These are phyloP conservation scores for Atkinsonella hypoxylon DNA, from an alignment of 2,329 filamentous ascomycete species.

Conservation along the genomic window DNA sequence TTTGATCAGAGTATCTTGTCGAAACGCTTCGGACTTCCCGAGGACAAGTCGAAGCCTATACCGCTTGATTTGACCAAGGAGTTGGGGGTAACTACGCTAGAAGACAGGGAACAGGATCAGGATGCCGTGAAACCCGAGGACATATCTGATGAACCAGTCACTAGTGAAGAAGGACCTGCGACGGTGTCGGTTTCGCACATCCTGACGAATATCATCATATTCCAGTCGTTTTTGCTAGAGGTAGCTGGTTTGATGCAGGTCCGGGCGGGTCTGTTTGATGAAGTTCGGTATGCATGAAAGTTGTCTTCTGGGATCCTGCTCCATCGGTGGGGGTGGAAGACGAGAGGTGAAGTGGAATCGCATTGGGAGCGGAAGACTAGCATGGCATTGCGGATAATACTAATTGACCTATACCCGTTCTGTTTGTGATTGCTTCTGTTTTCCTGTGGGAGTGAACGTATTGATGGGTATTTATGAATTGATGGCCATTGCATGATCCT, in stretches of 20 bases:
- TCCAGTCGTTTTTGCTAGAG: slow-evolving; percentile 72
- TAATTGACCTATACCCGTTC: slow-evolving; percentile 2
- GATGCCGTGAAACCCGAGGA: slow-evolving; percentile 3
- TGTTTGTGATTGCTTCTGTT: not conserved
- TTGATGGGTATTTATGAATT: no score
- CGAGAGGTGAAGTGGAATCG: no score
- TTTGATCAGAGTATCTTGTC: slow-evolving; percentile 51
- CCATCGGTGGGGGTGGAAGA: no score
- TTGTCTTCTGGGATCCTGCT: not conserved
- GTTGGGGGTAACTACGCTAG: slow-evolving; percentile 19
- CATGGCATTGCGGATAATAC: not conserved
- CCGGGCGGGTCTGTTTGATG: slow-evolving; percentile 62
- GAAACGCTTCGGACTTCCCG: slow-evolving; percentile 38
- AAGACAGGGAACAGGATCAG: slow-evolving; percentile 10
- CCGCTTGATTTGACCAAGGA: slow-evolving; percentile 24
- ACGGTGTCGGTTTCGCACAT: slow-evolving; percentile 64
- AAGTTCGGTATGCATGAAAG: slow-evolving; percentile 47
- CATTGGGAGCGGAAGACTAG: not conserved
- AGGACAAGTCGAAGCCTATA: slow-evolving; percentile 29
- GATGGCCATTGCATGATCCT: no score
- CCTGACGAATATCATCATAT: slow-evolving; percentile 65
- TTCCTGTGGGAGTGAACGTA: no score
- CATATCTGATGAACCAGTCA: not conserved
- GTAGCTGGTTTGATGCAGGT: slow-evolving; percentile 64
- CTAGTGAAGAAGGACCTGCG: slow-evolving; percentile 4